These are phyloP conservation scores for Ailanthus altissimus DNA, from an alignment of 345 rosid genomes.

Conservation along the genomic window DNA sequence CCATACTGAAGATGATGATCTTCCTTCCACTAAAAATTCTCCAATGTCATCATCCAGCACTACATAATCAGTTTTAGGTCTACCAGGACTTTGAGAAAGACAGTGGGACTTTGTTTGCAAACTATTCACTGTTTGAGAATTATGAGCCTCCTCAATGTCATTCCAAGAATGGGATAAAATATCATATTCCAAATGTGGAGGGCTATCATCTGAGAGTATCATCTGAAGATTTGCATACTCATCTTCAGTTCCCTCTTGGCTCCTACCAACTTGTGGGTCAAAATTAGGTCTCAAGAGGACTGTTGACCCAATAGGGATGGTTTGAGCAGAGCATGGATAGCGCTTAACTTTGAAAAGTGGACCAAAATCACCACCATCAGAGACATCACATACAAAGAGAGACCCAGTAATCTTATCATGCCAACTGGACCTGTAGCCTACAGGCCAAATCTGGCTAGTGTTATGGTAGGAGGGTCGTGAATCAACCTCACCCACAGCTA, in stretches of 20 bases:
- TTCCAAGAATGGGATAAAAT: not conserved
- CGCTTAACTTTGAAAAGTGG: slow-evolving; percentile 39
- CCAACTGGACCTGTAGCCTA: slow-evolving; percentile 42
- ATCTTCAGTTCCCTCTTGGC: slow-evolving; percentile 8
- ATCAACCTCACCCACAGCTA: slow-evolving; percentile 37
- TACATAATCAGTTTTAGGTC: not conserved
- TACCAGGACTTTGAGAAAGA: slow-evolving; percentile 4
- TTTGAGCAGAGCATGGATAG: slow-evolving; percentile 33
- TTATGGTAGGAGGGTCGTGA: slow-evolving; percentile 37
- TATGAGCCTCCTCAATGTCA: slow-evolving; percentile 8
- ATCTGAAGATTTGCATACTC: slow-evolving; percentile 30
- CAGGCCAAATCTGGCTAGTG: slow-evolving; percentile 40
- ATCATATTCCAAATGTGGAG: slow-evolving; percentile 32
- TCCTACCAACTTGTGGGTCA: slow-evolving; percentile 8
- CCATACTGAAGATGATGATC: slow-evolving; percentile 39
- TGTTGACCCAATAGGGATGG: slow-evolving; percentile 35
- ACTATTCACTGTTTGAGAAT: slow-evolving; percentile 12
- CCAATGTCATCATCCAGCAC: slow-evolving; percentile 33
- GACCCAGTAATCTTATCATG: slow-evolving; percentile 47
- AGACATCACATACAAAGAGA: slow-evolving; percentile 34
- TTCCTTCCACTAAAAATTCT: slow-evolving; percentile 38
- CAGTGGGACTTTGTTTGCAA: not conserved
- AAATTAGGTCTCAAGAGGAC: slow-evolving; percentile 22
- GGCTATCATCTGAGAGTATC: slow-evolving; percentile 28
- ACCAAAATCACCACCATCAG: slow-evolving; percentile 41